Base-by-base conservation (phyloP, 2,329 filamentous ascomycete genomes). In the Teratosphaeria gauchensis region DNA sequence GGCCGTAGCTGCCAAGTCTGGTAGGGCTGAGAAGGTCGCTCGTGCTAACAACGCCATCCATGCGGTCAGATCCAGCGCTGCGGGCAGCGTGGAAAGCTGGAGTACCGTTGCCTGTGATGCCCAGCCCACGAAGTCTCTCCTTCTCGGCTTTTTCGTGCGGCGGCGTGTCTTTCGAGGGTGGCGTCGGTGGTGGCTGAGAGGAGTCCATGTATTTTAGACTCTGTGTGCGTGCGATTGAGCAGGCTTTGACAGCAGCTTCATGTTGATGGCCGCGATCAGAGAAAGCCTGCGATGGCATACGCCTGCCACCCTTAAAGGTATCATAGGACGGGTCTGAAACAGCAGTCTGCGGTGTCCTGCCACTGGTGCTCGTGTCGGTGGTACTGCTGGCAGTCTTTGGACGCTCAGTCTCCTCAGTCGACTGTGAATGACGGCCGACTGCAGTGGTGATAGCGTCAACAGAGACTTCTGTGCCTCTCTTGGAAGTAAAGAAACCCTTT, bases 81-180 rank as follows among this genome's bases (percentile, higher is more conserved):
- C 42, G 42, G 21, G 19, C 31, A 8, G 42, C 42, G 19, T 48
- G 42, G 42, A 48, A 48, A 19, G 42, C 16, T 48, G 42, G 42
- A 19, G 19, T 48, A n/a, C n/a, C 19, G 16, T 48, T 48, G 57
- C 32, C 19, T 21, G 24, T 31, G 24, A 53, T 53, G 11, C 52
- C 52, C 6, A 53, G 53, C 32, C 33, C 19, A 56, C 21, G 31
- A 33, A 54, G 32, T 55, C 58, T 24, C 24, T 55, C 31, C 32
- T 62, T 63, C 38, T 68, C 58, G 8, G 32, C 52, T 28, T 52
- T 57, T 30, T 54, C 51, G 35, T 54, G 28, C 14, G 73, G 74
- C 33, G 76, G 76, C 0, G 76, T 78, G 59, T 77, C 73, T 58
- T 78, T 78, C 14, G 72, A 67, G 5, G 75, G 75, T 21, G 76